phyloP scores from a whole-genome alignment of 257 asterid species.

The Fraxinus quadrangulata region DNA sequence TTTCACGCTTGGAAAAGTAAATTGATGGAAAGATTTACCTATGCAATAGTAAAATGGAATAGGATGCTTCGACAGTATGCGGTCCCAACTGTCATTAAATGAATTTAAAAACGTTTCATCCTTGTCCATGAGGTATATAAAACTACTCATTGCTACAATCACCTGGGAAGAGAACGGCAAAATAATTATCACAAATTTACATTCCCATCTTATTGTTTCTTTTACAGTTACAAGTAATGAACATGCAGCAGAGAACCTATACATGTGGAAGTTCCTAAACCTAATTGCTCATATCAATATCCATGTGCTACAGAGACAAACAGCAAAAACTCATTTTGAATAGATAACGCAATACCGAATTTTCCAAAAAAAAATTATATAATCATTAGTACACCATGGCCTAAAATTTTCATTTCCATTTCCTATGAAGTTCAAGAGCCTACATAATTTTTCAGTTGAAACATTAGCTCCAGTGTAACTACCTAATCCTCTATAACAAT shows the following conservation, averaged over 20 bases:
- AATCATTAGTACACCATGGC: neutral
- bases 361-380: neutral
- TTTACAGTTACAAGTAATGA: neutral
- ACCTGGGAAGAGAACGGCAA: constrained; percentile 31
- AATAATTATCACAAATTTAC: neutral
- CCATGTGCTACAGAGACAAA: neutral
- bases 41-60: constrained; percentile 55
- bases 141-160: constrained; percentile 43
- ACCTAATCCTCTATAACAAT: constrained; percentile 3
- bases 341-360: neutral
- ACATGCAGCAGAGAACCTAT: neutral
- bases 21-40: constrained; percentile 32
- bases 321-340: neutral
- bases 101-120: constrained; percentile 53
- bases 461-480: neutral
- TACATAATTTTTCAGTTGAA: neutral
- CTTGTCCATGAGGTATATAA: constrained; percentile 48
- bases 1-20: neutral
- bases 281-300: neutral
- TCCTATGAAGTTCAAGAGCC: neutral
- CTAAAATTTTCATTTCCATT: neutral
- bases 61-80: constrained; percentile 52
- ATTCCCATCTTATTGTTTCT: neutral
- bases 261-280: neutral
- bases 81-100: constrained; percentile 58